Conservation (phyloP, 2,329 filamentous ascomycete species). For the Plectosphaerella cucumerina region DNA sequence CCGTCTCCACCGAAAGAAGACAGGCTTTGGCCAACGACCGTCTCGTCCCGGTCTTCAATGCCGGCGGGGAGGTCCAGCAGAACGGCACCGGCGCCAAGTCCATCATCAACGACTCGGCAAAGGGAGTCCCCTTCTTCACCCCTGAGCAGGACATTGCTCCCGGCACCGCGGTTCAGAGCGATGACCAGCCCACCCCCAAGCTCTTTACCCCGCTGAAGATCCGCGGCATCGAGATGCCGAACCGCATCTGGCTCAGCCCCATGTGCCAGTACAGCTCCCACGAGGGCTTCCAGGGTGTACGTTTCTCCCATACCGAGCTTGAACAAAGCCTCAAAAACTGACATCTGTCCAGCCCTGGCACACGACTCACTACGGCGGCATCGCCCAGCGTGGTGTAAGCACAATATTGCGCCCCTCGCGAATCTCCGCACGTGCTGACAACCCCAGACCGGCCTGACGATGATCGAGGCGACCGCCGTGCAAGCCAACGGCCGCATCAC, state of each 20-base stretch:
- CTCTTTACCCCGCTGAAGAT: constrained; percentile 41
- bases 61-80: background rate
- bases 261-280: constrained; percentile 44
- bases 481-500: constrained; percentile 67
- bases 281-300: constrained; percentile 35
- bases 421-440: background rate
- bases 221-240: constrained; percentile 37
- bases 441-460: constrained; percentile 50
- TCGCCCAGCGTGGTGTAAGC: constrained; percentile 25
- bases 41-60: background rate
- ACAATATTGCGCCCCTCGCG: background rate
- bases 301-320: background rate
- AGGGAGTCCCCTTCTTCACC: background rate
- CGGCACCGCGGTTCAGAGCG: background rate
- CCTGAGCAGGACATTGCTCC: background rate
- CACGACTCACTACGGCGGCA: constrained; percentile 32
- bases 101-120: background rate
- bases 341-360: constrained; percentile 30
- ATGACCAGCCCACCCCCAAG: constrained; percentile 7
- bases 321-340: background rate
- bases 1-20: background rate
- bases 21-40: background rate
- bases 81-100: background rate
- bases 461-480: constrained; percentile 68
- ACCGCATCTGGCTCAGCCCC: constrained; percentile 41